These are phyloP conservation scores for Diaporthe sp. DNA, from an alignment of 2,329 filamentous ascomycete genomes.

Conservation along the genomic window DNA sequence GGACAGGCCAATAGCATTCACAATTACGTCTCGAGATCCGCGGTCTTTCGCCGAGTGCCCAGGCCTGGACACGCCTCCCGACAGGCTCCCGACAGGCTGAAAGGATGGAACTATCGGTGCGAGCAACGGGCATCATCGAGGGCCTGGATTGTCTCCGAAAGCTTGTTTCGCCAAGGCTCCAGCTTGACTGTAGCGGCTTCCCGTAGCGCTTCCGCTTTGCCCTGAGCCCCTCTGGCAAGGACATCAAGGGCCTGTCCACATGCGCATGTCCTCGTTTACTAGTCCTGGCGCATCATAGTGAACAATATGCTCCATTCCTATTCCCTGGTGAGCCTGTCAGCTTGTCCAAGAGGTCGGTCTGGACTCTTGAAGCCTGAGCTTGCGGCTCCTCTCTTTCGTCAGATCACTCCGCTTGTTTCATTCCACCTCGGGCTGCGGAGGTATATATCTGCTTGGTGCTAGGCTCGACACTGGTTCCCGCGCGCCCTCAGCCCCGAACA, in stretches of 20 bases:
- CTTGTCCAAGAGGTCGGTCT: constrained; percentile 2
- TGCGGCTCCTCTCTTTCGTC: constrained; percentile 22
- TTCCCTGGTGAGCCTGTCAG: background rate
- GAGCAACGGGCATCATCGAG: no score
- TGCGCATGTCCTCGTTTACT: background rate
- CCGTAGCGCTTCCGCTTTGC: constrained; percentile 12
- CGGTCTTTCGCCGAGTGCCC: constrained; percentile 26
- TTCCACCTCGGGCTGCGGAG: background rate
- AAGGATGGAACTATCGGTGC: background rate
- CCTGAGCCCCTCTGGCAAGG: background rate
- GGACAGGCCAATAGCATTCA: background rate
- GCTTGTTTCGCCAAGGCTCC: constrained; percentile 26
- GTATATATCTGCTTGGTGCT: constrained; percentile 7
- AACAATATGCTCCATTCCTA: background rate
- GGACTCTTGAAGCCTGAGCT: background rate
- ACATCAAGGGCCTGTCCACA: background rate
- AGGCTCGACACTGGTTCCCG: constrained; percentile 1
- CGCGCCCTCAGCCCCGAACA: background rate
- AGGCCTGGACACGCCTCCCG: background rate
- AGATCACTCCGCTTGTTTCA: background rate
- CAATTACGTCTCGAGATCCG: constrained; percentile 7
- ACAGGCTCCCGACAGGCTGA: no score
- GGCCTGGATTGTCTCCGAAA: constrained; percentile 4
- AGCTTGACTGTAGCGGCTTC: constrained; percentile 3
- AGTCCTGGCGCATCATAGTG: constrained; percentile 25